A percentile compares a stretch with the other conserved stretches of the same genome.
Conservation (phyloP, 768 basidiomycete genomes). For the Boletus sensibilis region DNA sequence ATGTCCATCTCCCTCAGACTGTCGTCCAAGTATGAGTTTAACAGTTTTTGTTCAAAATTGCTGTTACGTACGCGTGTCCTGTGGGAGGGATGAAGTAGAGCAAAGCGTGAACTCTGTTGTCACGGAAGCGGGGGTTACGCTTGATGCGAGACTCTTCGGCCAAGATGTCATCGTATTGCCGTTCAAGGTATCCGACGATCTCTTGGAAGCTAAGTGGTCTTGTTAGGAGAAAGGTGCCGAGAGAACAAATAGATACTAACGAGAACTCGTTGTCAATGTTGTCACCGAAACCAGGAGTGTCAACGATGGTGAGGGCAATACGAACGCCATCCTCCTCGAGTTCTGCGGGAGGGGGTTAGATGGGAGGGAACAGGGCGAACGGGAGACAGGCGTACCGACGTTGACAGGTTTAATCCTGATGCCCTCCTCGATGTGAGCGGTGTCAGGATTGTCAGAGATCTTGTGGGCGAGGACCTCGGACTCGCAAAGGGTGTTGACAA, state of each 20-base stretch:
- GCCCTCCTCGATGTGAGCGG: conserved; percentile 91
- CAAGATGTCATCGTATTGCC: conserved; percentile 98
- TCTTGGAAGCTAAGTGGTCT: conserved; percentile 77
- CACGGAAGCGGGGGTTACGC: conserved; percentile 98
- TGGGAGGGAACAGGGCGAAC: neutral
- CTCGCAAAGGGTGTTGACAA: conserved; percentile 99
- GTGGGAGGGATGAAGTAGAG: conserved; percentile 99
- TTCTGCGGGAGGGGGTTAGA: conserved; percentile 48
- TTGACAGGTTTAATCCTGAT: conserved; percentile 94
- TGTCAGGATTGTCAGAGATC: conserved; percentile 76
- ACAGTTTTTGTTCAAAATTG: neutral
- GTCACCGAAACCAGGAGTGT: conserved; percentile 98
- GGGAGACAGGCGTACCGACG: conserved; percentile 58
- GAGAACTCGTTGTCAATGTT: conserved; percentile 99
- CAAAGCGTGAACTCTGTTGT: conserved; percentile 94
- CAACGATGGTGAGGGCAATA: conserved; percentile 96
- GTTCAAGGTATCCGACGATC: conserved; percentile 93
- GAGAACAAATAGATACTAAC: conserved; percentile 49
- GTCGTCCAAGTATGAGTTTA: neutral
- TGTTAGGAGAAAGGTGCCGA: conserved; percentile 8
- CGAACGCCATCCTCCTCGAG: conserved; percentile 98
- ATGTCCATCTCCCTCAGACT: conserved; percentile 98
- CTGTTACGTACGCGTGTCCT: conserved; percentile 80
- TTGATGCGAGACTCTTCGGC: conserved; percentile 99
- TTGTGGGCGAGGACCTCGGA: conserved; percentile 89